Conservation (phyloP, 192 early-diverging fungal species). For the Podila horticola region DNA sequence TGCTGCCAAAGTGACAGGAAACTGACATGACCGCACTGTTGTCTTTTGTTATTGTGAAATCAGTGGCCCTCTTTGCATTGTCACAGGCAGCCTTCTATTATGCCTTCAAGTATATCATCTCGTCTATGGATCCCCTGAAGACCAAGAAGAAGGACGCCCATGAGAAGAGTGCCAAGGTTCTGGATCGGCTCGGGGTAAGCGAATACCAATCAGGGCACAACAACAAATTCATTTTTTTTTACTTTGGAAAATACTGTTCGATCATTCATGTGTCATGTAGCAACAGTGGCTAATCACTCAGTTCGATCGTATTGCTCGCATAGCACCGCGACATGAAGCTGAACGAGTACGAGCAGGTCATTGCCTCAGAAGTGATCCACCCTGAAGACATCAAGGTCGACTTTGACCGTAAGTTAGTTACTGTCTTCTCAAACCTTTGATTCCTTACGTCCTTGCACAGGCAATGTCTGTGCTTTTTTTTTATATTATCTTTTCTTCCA, state of each 20-base stretch:
- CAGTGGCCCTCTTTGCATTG: conserved; percentile 84
- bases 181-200: conserved; percentile 75
- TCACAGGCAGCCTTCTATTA: conserved; percentile 91
- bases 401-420: conserved; percentile 74
- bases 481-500: too few relatives aligned
- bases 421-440: too few relatives aligned
- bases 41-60: background rate
- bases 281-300: background rate
- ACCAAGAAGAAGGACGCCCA: conserved; percentile 80
- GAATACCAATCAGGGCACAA: too few relatives aligned
- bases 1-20: too few relatives aligned
- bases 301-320: background rate
- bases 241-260: too few relatives aligned
- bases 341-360: conserved; percentile 93
- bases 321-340: conserved; percentile 73
- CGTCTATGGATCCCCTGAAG: conserved; percentile 75
- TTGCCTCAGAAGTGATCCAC: conserved; percentile 93
- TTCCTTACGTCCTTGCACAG: too few relatives aligned
- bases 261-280: background rate
- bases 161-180: conserved; percentile 75
- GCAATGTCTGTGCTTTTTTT: background rate
- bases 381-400: conserved; percentile 89
- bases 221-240: too few relatives aligned
- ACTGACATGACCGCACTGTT: background rate
- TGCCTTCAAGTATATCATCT: conserved; percentile 86